These are phyloP conservation scores for Tetradesmus lagerheimii DNA, from an alignment of 139 green algal species.

Conservation along the genomic window DNA sequence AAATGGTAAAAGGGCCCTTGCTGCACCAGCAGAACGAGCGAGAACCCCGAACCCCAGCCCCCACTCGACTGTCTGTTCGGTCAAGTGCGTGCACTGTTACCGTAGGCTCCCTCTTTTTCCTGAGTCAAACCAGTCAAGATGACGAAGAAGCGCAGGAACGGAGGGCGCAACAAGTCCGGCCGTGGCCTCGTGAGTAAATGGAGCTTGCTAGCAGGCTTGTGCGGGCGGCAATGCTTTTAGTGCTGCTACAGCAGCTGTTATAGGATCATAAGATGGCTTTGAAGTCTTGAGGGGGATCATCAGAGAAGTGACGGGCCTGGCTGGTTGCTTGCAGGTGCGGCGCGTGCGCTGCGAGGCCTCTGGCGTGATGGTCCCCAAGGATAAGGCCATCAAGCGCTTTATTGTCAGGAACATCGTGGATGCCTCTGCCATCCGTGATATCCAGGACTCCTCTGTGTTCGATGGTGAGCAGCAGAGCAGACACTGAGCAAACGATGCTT, in stretches of 20 bases:
- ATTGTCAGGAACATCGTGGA: slow-evolving; percentile 99
- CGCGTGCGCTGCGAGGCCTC: slow-evolving; percentile 97
- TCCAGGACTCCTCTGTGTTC: slow-evolving; percentile 96
- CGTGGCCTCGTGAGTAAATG: slow-evolving; percentile 81
- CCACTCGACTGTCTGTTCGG: not conserved
- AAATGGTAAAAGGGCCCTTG: not conserved
- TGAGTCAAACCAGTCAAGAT: slow-evolving; percentile 65
- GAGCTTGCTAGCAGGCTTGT: not conserved
- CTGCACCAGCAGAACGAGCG: not conserved
- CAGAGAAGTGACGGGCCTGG: not conserved
- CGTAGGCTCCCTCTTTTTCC: slow-evolving; percentile 31
- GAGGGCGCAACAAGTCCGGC: slow-evolving; percentile 90
- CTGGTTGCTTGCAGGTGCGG: slow-evolving; percentile 74
- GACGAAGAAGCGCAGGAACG: slow-evolving; percentile 92
- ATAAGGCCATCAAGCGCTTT: slow-evolving; percentile 99
- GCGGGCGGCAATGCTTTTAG: not conserved
- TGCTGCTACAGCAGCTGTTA: not conserved
- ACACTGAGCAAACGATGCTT: not conserved
- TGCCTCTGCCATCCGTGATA: slow-evolving; percentile 97
- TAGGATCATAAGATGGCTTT: not conserved
- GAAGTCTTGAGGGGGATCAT: not conserved
- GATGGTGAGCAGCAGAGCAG: slow-evolving; percentile 71
- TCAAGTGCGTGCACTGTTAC: not conserved
- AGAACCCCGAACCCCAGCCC: not conserved
- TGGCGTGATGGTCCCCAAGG: slow-evolving; percentile 95